phyloP scores from a whole-genome alignment of 108 stramenopile genomes.

The Cyclotella cryptica region DNA sequence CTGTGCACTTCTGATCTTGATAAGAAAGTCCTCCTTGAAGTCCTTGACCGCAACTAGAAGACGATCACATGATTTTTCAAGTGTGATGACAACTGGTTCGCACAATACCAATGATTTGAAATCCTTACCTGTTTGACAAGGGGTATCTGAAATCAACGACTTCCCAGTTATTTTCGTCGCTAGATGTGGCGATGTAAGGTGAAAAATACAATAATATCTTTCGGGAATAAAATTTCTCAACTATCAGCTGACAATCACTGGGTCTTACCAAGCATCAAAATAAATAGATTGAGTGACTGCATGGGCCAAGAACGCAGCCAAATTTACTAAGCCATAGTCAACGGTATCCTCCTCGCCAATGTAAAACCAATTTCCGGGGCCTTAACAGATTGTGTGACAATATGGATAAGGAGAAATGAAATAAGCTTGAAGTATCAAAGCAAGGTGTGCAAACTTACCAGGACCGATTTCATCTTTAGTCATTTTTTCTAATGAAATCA shows the following conservation, averaged over 20 bases:
- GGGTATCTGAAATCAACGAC: slow-evolving; percentile 46
- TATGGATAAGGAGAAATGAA: neutral
- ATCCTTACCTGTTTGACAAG: slow-evolving; percentile 34
- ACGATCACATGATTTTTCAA: neutral
- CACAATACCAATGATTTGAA: neutral
- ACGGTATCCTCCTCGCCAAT: slow-evolving; percentile 45
- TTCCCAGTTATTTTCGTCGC: slow-evolving; percentile 42
- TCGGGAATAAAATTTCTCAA: no score
- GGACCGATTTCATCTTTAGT: slow-evolving; percentile 27
- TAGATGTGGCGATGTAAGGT: neutral
- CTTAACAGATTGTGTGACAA: neutral
- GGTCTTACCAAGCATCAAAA: slow-evolving; percentile 38
- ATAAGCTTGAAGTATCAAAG: neutral
- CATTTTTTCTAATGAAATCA: slow-evolving; percentile 41
- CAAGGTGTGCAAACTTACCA: neutral
- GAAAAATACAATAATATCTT: no score
- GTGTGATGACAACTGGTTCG: neutral
- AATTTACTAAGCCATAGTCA: slow-evolving; percentile 38
- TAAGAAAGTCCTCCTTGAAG: slow-evolving; percentile 31
- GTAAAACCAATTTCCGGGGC: slow-evolving; percentile 46
- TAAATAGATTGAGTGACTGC: slow-evolving; percentile 44
- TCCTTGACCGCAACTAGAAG: slow-evolving; percentile 42
- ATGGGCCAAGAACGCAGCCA: slow-evolving; percentile 52
- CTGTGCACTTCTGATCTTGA: slow-evolving; percentile 45
- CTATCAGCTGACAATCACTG: no score